Evolutionary conservation across 208 protist genomes (phyloP).

Genomic region (Leishmania mexicana): DNA sequence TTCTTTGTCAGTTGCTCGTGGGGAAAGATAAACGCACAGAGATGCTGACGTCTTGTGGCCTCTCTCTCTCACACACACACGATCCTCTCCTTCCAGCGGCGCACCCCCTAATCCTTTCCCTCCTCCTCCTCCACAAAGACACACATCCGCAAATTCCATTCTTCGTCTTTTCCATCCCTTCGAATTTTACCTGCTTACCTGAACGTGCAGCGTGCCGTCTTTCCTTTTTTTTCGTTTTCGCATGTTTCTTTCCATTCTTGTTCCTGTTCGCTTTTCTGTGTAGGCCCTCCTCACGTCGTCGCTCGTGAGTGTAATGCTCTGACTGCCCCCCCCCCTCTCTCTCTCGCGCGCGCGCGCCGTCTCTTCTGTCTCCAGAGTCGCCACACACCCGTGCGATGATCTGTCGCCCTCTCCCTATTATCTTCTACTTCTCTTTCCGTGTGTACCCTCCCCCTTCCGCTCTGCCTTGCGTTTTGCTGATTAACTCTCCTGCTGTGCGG

Average conservation of each 20-base stretch:
- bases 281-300: not conserved
- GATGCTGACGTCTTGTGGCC: not conserved
- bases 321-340: not conserved
- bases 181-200: not conserved
- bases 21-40: not conserved
- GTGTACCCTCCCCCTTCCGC: not conserved
- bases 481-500: not conserved
- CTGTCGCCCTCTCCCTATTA: not conserved
- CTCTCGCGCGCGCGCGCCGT: not conserved
- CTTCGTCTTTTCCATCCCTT: not conserved
- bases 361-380: not conserved
- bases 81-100: not conserved
- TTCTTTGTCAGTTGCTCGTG: not conserved
- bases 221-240: conserved; percentile 2
- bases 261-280: not conserved
- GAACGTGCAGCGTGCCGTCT: not conserved
- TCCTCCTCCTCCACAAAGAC: not conserved
- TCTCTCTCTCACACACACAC: not conserved
- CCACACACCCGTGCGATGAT: not conserved
- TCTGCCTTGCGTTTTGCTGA: not conserved
- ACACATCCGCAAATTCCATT: not conserved
- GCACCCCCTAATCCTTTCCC: not conserved
- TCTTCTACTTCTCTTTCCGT: not conserved
- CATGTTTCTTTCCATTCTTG: conserved; percentile 2
- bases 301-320: not conserved